Conservation (phyloP, 129 eudicot genomes). For the Erigeron canadensis region DNA sequence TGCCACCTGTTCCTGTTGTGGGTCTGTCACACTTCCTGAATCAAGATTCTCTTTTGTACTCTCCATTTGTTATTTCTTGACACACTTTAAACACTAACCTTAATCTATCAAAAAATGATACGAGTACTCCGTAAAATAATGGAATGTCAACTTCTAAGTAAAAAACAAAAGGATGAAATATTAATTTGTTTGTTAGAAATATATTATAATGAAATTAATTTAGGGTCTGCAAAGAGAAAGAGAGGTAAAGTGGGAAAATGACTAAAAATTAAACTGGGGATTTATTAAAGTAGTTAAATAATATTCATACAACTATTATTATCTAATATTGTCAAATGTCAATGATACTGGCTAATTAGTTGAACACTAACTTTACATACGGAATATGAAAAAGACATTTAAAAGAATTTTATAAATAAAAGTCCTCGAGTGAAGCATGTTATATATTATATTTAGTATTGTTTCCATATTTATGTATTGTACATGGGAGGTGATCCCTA, state of each 20-base stretch:
- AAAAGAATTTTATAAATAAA: too few species aligned
- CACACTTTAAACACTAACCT: too few species aligned
- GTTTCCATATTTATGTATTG: too few species aligned
- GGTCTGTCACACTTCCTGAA: constrained; percentile 4
- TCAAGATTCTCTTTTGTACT: background rate
- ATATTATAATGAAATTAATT: constrained; percentile 1
- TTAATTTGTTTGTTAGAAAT: background rate
- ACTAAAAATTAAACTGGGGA: background rate
- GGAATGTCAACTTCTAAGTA: background rate
- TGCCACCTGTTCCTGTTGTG: constrained; percentile 9
- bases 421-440: too few species aligned
- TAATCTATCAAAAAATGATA: background rate
- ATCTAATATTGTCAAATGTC: too few species aligned
- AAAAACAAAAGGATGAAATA: background rate
- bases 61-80: constrained; percentile 9
- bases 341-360: too few species aligned
- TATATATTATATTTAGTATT: too few species aligned
- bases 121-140: background rate
- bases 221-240: constrained; percentile 3
- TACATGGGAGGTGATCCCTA: too few species aligned
- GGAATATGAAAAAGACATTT: too few species aligned
- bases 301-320: too few species aligned
- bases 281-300: background rate
- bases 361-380: too few species aligned
- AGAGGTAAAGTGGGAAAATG: constrained; percentile 5